These are phyloP conservation scores for Calycina herbarum DNA, from an alignment of 2,329 filamentous ascomycete species.

Conservation along the genomic window DNA sequence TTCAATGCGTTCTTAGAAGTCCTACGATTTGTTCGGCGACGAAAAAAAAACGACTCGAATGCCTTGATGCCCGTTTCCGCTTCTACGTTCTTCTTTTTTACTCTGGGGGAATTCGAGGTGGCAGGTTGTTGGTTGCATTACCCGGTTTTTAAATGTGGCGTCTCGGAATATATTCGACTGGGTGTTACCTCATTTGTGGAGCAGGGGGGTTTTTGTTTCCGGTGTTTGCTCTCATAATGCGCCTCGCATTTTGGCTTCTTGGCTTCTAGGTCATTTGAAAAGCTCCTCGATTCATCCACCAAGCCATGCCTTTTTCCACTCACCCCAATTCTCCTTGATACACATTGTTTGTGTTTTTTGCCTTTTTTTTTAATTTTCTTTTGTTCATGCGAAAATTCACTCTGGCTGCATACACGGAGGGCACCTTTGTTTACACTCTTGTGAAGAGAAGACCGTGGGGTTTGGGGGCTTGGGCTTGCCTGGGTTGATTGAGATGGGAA, in stretches of 20 bases:
- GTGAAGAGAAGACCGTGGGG: background rate
- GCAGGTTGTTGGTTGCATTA: slow-evolving; percentile 31
- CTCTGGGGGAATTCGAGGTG: slow-evolving; percentile 16
- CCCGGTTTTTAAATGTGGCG: slow-evolving; percentile 27
- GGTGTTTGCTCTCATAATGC: slow-evolving; percentile 19
- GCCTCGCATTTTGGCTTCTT: background rate
- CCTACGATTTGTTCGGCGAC: slow-evolving; percentile 33
- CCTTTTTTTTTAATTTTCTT: slow-evolving; percentile 13
- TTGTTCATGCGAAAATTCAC: slow-evolving; percentile 19
- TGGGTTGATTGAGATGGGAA: background rate
- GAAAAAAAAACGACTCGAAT: slow-evolving; percentile 35
- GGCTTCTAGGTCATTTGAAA: slow-evolving; percentile 7
- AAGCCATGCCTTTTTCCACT: background rate
- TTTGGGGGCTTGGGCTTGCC: background rate
- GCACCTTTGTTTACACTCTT: slow-evolving; percentile 10
- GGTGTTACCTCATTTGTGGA: slow-evolving; percentile 17
- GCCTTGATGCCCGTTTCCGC: slow-evolving; percentile 34
- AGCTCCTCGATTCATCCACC: slow-evolving; percentile 15
- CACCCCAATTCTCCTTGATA: slow-evolving; percentile 1
- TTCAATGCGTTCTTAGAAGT: slow-evolving; percentile 34
- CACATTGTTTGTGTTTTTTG: slow-evolving; percentile 7
- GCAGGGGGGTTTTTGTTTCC: slow-evolving; percentile 15
- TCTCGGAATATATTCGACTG: slow-evolving; percentile 14
- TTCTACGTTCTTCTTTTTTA: slow-evolving; percentile 24
- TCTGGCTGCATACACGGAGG: slow-evolving; percentile 32